Conservation (phyloP, 2,329 filamentous ascomycete species). For the Onygenales sp. region DNA sequence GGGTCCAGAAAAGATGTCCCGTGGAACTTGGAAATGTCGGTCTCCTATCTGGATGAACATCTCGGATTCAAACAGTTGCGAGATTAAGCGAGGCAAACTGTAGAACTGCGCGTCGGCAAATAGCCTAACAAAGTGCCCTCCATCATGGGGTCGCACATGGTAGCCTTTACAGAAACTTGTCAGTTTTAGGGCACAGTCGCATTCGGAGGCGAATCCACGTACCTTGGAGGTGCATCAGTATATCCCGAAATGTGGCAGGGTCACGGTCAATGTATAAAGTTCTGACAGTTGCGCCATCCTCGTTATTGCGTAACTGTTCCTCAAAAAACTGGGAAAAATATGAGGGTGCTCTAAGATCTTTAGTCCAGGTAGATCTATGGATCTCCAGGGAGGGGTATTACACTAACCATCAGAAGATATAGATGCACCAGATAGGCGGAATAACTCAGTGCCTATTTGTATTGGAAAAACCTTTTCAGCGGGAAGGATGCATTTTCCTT, state of each 20-base stretch:
- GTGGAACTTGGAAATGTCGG: constrained; percentile 78
- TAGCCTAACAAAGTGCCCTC: constrained; percentile 78
- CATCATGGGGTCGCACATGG: constrained; percentile 71
- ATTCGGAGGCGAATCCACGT: not conserved
- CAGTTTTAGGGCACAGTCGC: not conserved
- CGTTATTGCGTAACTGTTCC: constrained; percentile 62
- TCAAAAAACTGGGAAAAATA: constrained; percentile 94
- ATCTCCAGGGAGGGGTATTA: not conserved
- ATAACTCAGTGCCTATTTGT: constrained; percentile 60
- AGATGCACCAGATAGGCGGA: constrained; percentile 58
- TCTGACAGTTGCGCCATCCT: constrained; percentile 51
- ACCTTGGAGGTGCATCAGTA: constrained; percentile 79
- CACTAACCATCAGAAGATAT: constrained; percentile 61
- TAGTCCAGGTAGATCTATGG: constrained; percentile 25
- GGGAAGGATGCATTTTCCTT: constrained; percentile 30
- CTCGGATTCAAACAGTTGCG: constrained; percentile 81
- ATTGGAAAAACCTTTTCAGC: constrained; percentile 58
- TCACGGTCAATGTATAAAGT: constrained; percentile 95
- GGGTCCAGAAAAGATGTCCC: constrained; percentile 73
- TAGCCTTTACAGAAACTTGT: constrained; percentile 47
- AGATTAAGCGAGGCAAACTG: constrained; percentile 75
- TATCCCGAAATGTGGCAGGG: constrained; percentile 78
- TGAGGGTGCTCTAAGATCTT: constrained; percentile 66
- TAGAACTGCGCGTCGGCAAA: constrained; percentile 97
- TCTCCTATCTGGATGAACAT: constrained; percentile 89